Evolutionary conservation across 805 yeast genomes (phyloP), one percentile per base, ranked within the genome.

Genomic region (Groenewaldozyma tartarivorans): DNA sequence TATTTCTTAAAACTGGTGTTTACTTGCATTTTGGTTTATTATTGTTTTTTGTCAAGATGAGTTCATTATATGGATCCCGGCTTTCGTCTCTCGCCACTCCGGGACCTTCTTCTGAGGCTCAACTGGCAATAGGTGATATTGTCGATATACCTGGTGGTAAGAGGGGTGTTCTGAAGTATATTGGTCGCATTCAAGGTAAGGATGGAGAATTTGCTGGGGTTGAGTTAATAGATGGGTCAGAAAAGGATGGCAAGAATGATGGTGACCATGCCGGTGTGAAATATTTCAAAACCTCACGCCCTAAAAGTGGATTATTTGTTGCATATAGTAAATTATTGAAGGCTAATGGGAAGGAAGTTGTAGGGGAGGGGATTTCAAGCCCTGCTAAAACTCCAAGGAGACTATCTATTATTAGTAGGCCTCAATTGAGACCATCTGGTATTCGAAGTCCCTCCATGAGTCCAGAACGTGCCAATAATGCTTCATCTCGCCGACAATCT

Each of bases 191-290:
- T 15, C 72, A 77, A 18, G 79, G 79, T 18, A 85, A 83, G 54
- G 60, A 63, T 4, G 95, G 95, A 0, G 66, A 69, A 7, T 90
- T 79, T 64, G 95, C 88, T 4, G 98, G 98, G 2, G 71, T 90
- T 4, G 96, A 90, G 57, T 64, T 90, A 33, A 53, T 77, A n/a
- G 88, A 83, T 1, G 78, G 77, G 1, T 71, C 74, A 32, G 63
- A 72, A 0, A 55, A 65, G 4, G 66, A 74, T 41, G 98, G 98
- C 18, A 83, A 85, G 58, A 92, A 90, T 55, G 73, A 76, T 41
- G 98, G 98, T n/a, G 71, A 74, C 33, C 86, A 78, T 35, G 73
- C 79, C 43, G 95, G 94, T 26, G 46, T 45, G 32, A 66, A 66
- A 40, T 87, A 87, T 56, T 88, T 88, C 55, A 64, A 66, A 3